A percentile compares a stretch with the other conserved stretches of the same genome.
phyloP scores from a whole-genome alignment of 495 filamentous ascomycete species.

The Tuber microsphaerosporum region DNA sequence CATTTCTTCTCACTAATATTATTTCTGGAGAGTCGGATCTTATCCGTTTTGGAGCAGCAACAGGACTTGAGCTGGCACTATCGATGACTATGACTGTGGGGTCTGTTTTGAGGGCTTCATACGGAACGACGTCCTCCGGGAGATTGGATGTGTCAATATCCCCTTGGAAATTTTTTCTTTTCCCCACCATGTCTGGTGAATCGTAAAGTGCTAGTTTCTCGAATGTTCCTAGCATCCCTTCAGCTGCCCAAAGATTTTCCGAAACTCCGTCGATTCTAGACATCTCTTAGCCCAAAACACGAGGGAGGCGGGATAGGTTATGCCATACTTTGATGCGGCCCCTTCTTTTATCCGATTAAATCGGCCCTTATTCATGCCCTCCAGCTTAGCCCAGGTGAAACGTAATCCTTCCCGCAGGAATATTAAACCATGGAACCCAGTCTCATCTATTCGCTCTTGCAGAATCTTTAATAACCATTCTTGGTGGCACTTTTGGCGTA shows the following conservation, averaged over 20 bases:
- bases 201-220: slow-evolving; percentile 37
- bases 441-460: slow-evolving; percentile 27
- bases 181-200: slow-evolving; percentile 17
- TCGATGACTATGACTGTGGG: slow-evolving; percentile 3
- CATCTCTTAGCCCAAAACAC: slow-evolving; percentile 6
- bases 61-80: slow-evolving; percentile 1
- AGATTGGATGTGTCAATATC: slow-evolving; percentile 34
- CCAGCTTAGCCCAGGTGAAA: slow-evolving; percentile 34
- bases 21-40: slow-evolving; percentile 24
- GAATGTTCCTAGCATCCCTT: slow-evolving; percentile 34
- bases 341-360: slow-evolving; percentile 39
- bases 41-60: slow-evolving; percentile 17
- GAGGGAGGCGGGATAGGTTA: neutral
- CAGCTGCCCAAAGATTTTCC: slow-evolving; percentile 38
- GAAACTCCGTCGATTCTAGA: slow-evolving; percentile 36
- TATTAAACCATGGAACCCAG: slow-evolving; percentile 29
- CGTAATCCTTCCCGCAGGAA: slow-evolving; percentile 36
- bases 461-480: slow-evolving; percentile 27
- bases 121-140: slow-evolving; percentile 30
- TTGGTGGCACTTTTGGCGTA: slow-evolving; percentile 34
- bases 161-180: slow-evolving; percentile 30
- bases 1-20: slow-evolving; percentile 1
- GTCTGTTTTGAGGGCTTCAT: slow-evolving; percentile 21
- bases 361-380: slow-evolving; percentile 32
- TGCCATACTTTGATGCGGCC: slow-evolving; percentile 34